A percentile compares a stretch with the other conserved stretches of the same genome.
Evolutionary conservation across 2,329 filamentous ascomycete species (phyloP).

Genomic region (Monosporascus sp.): DNA sequence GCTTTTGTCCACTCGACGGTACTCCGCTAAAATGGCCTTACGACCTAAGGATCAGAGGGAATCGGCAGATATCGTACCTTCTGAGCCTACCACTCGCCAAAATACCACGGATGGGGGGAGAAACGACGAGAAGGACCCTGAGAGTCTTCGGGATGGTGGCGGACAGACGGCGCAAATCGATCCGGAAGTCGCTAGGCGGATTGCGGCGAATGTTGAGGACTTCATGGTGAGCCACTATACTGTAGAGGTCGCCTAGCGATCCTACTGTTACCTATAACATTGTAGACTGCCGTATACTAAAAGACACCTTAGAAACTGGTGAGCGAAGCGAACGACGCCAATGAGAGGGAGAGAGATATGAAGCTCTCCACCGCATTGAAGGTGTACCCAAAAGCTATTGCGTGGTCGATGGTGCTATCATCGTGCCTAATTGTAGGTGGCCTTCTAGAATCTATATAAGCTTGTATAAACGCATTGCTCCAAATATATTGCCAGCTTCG

Average conservation of each 20-base stretch:
- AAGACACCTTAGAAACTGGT: slow-evolving; percentile 17
- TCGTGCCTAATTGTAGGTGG: slow-evolving; percentile 31
- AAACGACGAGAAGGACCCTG: slow-evolving; percentile 14
- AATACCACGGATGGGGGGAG: slow-evolving; percentile 8
- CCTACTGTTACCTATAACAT: background rate
- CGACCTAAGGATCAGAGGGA: background rate
- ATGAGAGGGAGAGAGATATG: slow-evolving; percentile 33
- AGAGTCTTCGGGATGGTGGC: slow-evolving; percentile 1
- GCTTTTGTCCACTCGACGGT: too few relatives aligned
- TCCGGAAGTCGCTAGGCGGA: slow-evolving; percentile 18
- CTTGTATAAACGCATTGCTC: background rate
- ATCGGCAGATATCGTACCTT: background rate
- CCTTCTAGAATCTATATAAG: background rate
- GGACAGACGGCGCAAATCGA: slow-evolving; percentile 17
- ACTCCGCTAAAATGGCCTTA: background rate
- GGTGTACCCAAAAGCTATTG: slow-evolving; percentile 38
- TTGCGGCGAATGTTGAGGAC: slow-evolving; percentile 24
- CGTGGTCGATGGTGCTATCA: slow-evolving; percentile 36
- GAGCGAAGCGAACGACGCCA: slow-evolving; percentile 32
- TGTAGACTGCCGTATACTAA: background rate
- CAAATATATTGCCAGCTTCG: too few relatives aligned
- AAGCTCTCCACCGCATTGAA: slow-evolving; percentile 32
- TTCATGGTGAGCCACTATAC: slow-evolving; percentile 19
- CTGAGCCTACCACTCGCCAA: slow-evolving; percentile 6
- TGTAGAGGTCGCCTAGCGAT: background rate